Conservation (phyloP, 108 stramenopile genomes). For the Skeletonema marinoi region DNA sequence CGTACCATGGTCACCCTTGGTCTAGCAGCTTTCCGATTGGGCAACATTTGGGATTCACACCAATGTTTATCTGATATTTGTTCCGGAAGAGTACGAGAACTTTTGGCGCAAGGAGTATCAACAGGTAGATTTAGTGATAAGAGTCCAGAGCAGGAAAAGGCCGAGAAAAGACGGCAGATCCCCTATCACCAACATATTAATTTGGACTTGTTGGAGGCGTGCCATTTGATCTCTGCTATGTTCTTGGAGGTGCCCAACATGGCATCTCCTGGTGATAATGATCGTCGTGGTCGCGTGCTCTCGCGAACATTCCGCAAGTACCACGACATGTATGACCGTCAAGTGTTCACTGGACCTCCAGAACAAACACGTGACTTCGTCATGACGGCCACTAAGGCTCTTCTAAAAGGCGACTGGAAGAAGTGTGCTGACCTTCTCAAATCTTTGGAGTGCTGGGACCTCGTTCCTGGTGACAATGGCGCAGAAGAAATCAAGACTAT, state of each 20-base stretch:
- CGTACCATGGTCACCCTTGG: slow-evolving; percentile 97
- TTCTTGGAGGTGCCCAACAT: slow-evolving; percentile 98
- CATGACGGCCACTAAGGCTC: slow-evolving; percentile 88
- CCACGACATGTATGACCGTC: slow-evolving; percentile 90
- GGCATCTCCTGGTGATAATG: slow-evolving; percentile 66
- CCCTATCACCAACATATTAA: slow-evolving; percentile 97
- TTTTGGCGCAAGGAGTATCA: slow-evolving; percentile 93
- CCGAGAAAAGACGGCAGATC: slow-evolving; percentile 95
- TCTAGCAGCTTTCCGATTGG: slow-evolving; percentile 95
- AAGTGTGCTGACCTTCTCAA: slow-evolving; percentile 80
- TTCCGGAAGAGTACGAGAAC: slow-evolving; percentile 89
- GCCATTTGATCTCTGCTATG: slow-evolving; percentile 97
- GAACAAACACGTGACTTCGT: slow-evolving; percentile 98
- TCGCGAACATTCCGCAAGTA: slow-evolving; percentile 95
- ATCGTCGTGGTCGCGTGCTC: slow-evolving; percentile 66
- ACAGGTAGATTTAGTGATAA: slow-evolving; percentile 86
- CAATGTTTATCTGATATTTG: slow-evolving; percentile 94
- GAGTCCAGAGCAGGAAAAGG: slow-evolving; percentile 94
- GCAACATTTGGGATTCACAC: slow-evolving; percentile 93
- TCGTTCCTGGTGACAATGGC: slow-evolving; percentile 86
- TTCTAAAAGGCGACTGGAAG: slow-evolving; percentile 96
- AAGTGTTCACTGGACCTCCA: slow-evolving; percentile 98
- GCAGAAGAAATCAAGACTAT: slow-evolving; percentile 79
- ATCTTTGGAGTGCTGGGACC: slow-evolving; percentile 91
- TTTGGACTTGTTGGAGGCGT: slow-evolving; percentile 95